A percentile compares a stretch with the other conserved stretches of the same genome.
Conservation (phyloP, 345 rosid genomes). For the Raphanus raphanistrum region DNA sequence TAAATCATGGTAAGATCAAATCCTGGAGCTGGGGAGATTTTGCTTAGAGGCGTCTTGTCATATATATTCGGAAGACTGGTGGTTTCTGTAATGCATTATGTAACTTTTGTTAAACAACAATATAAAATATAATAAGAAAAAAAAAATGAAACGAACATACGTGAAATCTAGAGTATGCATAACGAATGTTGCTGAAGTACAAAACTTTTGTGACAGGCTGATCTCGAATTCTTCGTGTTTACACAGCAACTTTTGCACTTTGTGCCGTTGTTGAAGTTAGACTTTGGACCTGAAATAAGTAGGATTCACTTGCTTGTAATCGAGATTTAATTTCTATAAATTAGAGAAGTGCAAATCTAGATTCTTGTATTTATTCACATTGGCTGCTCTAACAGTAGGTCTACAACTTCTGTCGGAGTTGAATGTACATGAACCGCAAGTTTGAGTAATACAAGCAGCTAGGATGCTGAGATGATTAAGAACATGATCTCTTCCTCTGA, state of each 20-base stretch:
- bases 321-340: not conserved
- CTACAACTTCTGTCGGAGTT: constrained; percentile 90
- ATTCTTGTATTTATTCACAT: constrained; percentile 41
- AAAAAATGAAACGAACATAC: constrained; percentile 7
- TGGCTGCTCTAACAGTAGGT: constrained; percentile 90
- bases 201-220: constrained; percentile 24
- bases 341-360: not conserved
- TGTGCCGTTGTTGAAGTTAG: constrained; percentile 13
- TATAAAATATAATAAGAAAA: not conserved
- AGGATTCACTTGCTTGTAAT: not conserved
- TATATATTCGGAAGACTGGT: not conserved
- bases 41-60: constrained; percentile 30
- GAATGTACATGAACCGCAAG: constrained; percentile 98
- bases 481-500: constrained; percentile 83
- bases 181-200: not conserved
- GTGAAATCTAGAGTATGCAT: constrained; percentile 1
- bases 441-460: constrained; percentile 99
- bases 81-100: not conserved
- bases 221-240: not conserved
- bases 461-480: constrained; percentile 93
- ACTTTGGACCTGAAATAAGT: constrained; percentile 27
- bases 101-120: not conserved
- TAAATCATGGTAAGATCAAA: constrained; percentile 8
- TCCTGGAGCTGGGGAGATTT: constrained; percentile 26
- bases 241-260: not conserved